Conservation (phyloP, 1,284 basidiomycete species). For the Rhizopogon parksii region DNA sequence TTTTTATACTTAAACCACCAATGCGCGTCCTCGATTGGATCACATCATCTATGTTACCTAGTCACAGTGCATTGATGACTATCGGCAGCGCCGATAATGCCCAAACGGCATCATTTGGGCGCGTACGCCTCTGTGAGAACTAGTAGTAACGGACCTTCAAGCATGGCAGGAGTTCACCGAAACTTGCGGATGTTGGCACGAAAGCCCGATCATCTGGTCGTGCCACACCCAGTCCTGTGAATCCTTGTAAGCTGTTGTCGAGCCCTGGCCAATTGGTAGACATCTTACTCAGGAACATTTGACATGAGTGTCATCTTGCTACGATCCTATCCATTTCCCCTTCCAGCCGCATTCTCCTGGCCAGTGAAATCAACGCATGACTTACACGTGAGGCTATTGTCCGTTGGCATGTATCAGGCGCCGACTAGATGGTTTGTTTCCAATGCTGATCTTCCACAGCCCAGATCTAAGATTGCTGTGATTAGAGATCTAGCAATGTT, state of each 20-base stretch:
- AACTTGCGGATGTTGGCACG: conserved; percentile 1
- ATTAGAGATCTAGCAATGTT: neutral
- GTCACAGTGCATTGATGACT: conserved; percentile 27
- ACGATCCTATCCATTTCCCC: conserved; percentile 11
- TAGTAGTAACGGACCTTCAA: neutral
- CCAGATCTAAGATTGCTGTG: conserved; percentile 7
- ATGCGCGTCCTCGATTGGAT: conserved; percentile 26
- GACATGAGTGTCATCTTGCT: conserved; percentile 10
- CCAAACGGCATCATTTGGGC: conserved; percentile 24
- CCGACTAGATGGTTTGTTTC: conserved; percentile 12
- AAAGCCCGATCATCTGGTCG: conserved; percentile 4
- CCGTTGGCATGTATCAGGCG: conserved; percentile 14
- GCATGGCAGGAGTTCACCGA: conserved; percentile 2
- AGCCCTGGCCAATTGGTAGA: conserved; percentile 1
- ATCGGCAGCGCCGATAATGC: conserved; percentile 11
- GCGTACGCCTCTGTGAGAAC: conserved; percentile 6
- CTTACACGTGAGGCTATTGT: conserved; percentile 9
- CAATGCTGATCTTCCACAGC: conserved; percentile 19
- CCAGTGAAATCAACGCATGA: conserved; percentile 2
- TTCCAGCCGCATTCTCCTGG: conserved; percentile 9
- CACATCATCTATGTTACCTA: conserved; percentile 31
- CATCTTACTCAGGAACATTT: conserved; percentile 5
- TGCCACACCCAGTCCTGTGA: conserved; percentile 3
- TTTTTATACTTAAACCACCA: conserved; percentile 32
- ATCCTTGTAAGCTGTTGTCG: conserved; percentile 7